phyloP scores from a whole-genome alignment of 139 green algal genomes.

The Chlorella vulgaris region DNA sequence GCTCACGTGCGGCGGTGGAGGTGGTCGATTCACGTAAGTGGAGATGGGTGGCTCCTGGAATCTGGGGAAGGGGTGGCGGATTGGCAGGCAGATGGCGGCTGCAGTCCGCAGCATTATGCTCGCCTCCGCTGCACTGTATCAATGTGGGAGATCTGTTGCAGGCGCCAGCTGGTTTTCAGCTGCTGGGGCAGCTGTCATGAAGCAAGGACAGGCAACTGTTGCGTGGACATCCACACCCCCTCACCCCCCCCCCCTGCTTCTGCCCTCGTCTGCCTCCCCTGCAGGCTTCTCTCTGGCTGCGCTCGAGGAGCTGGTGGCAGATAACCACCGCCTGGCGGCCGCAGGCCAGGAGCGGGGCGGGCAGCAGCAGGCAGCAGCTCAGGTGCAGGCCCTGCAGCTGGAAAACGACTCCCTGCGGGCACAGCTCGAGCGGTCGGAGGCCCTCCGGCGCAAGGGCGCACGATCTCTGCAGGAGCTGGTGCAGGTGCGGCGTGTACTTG shows the following conservation, averaged over 20 bases:
- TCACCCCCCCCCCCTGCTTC: background rate
- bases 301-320: conserved; percentile 40
- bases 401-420: conserved; percentile 7
- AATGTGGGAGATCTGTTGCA: no score
- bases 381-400: background rate
- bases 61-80: no score
- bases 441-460: conserved; percentile 31
- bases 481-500: conserved; percentile 1
- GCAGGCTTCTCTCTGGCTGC: conserved; percentile 38
- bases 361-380: background rate
- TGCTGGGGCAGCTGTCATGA: no score
- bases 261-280: no score
- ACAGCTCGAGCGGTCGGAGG: conserved; percentile 33
- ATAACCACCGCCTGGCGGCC: conserved; percentile 25
- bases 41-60: no score
- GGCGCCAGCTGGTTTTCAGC: no score
- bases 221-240: no score
- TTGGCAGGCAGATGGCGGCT: no score
- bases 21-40: conserved; percentile 29
- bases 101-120: no score
- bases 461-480: conserved; percentile 25
- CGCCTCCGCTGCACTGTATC: no score
- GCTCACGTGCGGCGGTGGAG: conserved; percentile 10
- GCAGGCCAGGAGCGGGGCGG: background rate
- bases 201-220: no score